phyloP scores from a whole-genome alignment of 2,329 filamentous ascomycete species.

The Teratosphaeria pseudoeucalypti region DNA sequence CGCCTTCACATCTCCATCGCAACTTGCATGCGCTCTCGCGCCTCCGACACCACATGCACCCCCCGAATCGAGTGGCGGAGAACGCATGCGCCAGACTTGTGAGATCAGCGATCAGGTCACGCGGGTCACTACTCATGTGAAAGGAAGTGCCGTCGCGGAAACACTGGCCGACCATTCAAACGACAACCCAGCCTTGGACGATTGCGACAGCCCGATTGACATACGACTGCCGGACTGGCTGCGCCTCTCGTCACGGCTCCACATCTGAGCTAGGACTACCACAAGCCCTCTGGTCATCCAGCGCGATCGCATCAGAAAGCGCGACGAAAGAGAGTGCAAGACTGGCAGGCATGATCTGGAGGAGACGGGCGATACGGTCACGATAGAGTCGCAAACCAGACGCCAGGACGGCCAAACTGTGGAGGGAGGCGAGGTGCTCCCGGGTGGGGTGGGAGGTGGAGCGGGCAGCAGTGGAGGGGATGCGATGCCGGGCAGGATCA shows the following conservation, averaged over 20 bases:
- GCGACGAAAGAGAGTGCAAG: neutral
- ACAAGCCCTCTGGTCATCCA: neutral
- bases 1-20: neutral
- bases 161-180: neutral
- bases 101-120: neutral
- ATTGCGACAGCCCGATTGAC: neutral
- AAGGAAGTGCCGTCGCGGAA: neutral
- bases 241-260: neutral
- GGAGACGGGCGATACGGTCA: slow-evolving; percentile 7
- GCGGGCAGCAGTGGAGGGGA: slow-evolving; percentile 9
- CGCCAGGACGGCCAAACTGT: slow-evolving; percentile 7
- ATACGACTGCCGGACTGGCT: neutral
- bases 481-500: slow-evolving; percentile 38
- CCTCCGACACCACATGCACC: neutral
- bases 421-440: slow-evolving; percentile 10
- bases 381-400: slow-evolving; percentile 17
- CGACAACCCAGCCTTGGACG: neutral
- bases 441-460: slow-evolving; percentile 9
- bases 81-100: neutral
- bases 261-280: neutral
- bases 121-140: neutral
- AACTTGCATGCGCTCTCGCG: neutral
- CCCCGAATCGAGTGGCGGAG: neutral
- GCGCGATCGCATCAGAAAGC: neutral
- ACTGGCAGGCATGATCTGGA: slow-evolving; percentile 11